Evolutionary conservation across 768 basidiomycete genomes (phyloP), one percentile per base, ranked within the genome.

Genomic region (Lyophyllum shimeji): DNA sequence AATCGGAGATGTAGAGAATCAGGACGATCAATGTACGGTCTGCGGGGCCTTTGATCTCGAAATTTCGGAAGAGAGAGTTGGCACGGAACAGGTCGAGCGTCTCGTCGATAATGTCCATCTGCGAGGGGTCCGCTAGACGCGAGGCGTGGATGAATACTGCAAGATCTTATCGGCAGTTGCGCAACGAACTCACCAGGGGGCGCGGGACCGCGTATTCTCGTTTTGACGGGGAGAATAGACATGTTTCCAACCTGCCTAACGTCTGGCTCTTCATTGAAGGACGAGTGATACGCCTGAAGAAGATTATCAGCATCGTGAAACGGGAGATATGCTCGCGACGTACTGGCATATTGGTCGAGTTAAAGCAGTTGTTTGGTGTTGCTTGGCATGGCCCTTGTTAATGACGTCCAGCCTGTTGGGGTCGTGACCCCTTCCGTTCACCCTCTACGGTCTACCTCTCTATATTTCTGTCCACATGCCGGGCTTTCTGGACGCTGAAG

Each of bases 21-120:
- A 98, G 85, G 70, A 98, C 85, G 78, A 99, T 98, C 67, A 99
- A 82, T 39, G 93, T 86, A 56, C 95, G 87, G 79, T 97, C 95
- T 50, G 95, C 94, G 52, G 93, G 92, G 17, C 95, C 95, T 71
- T 98, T 96, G 83, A 99, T 98, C 79, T 99, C 97, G 65, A 98
- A 99, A 76, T 98, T 98, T 67, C 97, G 89, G 76, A 99, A 99
- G 58, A 99, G 88, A 34, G 95, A 97, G 75, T 99, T 99, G 67
- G 96, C 95, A 53, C 97, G 90, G 76, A 99, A 99, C 57, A 98
- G 85, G 74, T 96, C 92, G 45, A 99, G 79, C 1, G 94, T 88
- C 74, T 99, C 97, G 73, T 98, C 95, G 61, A 98, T 82, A 63
- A 98, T 94, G 71, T 99, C 97, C 24, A 84, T 82, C 57, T 85